Conservation (phyloP, 225 moss, liverwort and hornwort genomes). For the Climacium dendroides region DNA sequence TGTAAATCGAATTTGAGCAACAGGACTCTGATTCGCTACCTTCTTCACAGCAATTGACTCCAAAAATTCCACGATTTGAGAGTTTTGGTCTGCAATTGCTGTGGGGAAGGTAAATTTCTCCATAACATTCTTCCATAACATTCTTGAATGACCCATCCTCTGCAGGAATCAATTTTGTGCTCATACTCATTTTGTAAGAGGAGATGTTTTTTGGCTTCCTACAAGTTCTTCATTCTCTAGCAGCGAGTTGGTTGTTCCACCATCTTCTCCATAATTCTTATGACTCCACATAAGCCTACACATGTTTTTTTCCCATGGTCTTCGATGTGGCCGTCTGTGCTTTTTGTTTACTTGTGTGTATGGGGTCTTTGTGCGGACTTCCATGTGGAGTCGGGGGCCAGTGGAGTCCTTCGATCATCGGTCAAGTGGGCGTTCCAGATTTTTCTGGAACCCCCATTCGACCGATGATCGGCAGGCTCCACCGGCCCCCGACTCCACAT, state of each 20-base stretch:
- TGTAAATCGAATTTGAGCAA: not conserved
- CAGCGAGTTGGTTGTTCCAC: not conserved
- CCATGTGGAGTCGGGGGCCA: no score
- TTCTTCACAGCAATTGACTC: not conserved
- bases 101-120: not conserved
- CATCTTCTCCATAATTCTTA: not conserved
- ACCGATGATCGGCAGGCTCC: no score
- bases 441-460: no score
- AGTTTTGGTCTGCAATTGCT: not conserved
- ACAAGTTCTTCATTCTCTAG: not conserved
- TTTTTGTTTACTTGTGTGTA: not conserved
- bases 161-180: not conserved
- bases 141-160: not conserved
- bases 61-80: not conserved
- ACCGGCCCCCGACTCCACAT: no score
- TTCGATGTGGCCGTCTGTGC: not conserved
- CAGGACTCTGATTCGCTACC: not conserved
- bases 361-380: no score
- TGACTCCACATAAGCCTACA: not conserved
- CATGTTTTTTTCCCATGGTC: not conserved
- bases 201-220: not conserved
- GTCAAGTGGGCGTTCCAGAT: no score
- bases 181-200: not conserved
- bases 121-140: not conserved
- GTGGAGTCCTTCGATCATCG: no score